phyloP scores from a whole-genome alignment of 2,329 filamentous ascomycete species.

The Epichloe typhina region DNA sequence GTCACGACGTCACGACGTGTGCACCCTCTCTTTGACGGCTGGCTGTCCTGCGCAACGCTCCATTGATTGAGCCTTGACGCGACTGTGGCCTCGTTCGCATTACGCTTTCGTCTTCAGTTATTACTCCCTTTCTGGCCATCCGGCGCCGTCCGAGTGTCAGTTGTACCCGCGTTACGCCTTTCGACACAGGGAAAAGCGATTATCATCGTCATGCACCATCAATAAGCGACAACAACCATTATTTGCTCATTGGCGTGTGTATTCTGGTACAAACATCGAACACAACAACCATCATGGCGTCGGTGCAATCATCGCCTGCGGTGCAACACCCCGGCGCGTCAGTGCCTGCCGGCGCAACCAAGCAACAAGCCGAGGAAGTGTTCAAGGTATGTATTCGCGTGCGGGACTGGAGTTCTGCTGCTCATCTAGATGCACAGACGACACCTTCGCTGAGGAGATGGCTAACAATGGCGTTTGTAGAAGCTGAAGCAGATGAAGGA shows the following conservation, averaged over 20 bases:
- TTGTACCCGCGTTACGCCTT: not conserved
- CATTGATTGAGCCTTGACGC: conserved; percentile 13
- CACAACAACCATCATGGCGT: conserved; percentile 51
- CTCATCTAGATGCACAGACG: not conserved
- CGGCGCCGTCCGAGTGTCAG: not conserved
- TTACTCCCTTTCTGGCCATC: conserved; percentile 1
- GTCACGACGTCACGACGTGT: conserved; percentile 13
- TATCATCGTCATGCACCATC: conserved; percentile 26
- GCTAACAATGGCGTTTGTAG: conserved; percentile 29
- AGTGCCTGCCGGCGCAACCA: conserved; percentile 55
- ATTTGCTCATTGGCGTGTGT: conserved; percentile 13
- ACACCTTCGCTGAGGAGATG: not conserved
- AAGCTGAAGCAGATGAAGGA: conserved; percentile 85
- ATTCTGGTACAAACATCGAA: conserved; percentile 5
- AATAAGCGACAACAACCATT: conserved; percentile 15
- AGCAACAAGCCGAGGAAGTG: conserved; percentile 66
- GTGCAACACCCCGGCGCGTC: conserved; percentile 52
- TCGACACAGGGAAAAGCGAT: conserved; percentile 6
- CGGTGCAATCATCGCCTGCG: conserved; percentile 58
- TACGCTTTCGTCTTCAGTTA: conserved; percentile 1
- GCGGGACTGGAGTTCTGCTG: not conserved
- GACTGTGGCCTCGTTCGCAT: conserved; percentile 6
- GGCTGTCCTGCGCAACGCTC: conserved; percentile 8
- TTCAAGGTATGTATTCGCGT: conserved; percentile 40
- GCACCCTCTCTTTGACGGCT: conserved; percentile 11